Conservation (phyloP, 371 early-diverging fungal genomes). For the Mortierella sp. region DNA sequence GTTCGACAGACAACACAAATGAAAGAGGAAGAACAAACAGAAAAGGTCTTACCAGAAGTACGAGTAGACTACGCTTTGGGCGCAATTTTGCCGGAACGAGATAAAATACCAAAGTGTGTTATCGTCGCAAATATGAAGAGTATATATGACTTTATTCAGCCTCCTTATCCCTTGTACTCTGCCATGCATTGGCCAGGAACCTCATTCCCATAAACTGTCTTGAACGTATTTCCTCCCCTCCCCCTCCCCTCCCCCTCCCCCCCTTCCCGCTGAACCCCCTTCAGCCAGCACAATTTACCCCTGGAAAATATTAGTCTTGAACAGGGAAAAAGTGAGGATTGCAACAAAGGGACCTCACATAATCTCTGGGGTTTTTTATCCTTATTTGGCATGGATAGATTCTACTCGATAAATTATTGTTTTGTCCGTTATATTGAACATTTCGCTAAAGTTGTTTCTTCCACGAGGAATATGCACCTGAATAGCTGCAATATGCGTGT, state of each 20-base stretch:
- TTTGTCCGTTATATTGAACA: not conserved
- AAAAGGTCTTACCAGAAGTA: too few species aligned
- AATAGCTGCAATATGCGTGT: too few species aligned
- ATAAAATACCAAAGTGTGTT: not conserved
- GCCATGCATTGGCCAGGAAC: constrained; percentile 5
- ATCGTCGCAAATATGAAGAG: not conserved
- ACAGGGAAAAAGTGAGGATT: not conserved
- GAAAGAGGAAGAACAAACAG: too few species aligned
- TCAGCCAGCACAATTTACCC: not conserved
- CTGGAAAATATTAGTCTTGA: constrained; percentile 1
- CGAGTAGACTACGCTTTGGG: too few species aligned
- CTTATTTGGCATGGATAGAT: constrained; percentile 8
- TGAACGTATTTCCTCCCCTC: not conserved
- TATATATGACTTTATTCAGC: not conserved
- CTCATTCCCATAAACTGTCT: constrained; percentile 7
- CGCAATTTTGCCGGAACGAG: too few species aligned
- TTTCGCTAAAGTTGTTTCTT: too few species aligned
- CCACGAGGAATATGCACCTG: too few species aligned
- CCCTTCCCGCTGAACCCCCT: not conserved
- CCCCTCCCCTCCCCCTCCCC: not conserved
- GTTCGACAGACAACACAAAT: too few species aligned
- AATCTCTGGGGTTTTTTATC: not conserved
- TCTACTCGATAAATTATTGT: constrained; percentile 1
- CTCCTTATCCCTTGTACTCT: constrained; percentile 1
- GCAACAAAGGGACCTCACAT: not conserved